Percentiles rank a stretch among this genome's conserved stretches.
These are phyloP conservation scores for Xerocomus minutiporus DNA, from an alignment of 1,284 basidiomycete species.

Conservation along the genomic window DNA sequence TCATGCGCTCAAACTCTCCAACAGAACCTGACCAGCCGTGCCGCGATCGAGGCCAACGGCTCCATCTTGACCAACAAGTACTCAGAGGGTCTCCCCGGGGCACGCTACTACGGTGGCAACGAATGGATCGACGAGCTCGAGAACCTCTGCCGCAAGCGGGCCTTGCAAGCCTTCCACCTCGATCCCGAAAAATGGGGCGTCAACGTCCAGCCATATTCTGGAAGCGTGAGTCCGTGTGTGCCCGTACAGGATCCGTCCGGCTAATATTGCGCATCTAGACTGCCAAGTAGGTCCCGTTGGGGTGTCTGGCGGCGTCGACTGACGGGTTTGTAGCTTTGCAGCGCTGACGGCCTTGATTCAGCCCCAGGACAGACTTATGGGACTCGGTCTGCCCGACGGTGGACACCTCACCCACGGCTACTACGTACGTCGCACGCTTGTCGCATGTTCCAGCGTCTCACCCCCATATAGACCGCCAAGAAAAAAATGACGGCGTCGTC, in stretches of 20 bases:
- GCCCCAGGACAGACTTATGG: slow-evolving; percentile 99
- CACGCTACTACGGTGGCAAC: slow-evolving; percentile 97
- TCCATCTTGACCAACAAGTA: slow-evolving; percentile 99
- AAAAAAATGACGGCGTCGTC: slow-evolving; percentile 99
- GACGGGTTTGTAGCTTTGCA: slow-evolving; percentile 70
- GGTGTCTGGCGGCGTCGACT: slow-evolving; percentile 1
- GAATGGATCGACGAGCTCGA: slow-evolving; percentile 98
- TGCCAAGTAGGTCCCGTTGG: slow-evolving; percentile 61
- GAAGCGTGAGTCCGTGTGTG: slow-evolving; percentile 56
- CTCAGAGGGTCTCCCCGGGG: slow-evolving; percentile 91
- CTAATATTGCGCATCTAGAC: slow-evolving; percentile 46
- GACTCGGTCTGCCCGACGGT: slow-evolving; percentile 96
- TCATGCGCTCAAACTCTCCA: slow-evolving; percentile 6
- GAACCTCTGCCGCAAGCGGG: slow-evolving; percentile 91
- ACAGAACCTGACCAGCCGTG: slow-evolving; percentile 90
- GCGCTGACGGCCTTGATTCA: slow-evolving; percentile 95
- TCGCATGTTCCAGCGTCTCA: not conserved
- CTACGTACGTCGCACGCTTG: slow-evolving; percentile 60
- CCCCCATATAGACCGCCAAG: slow-evolving; percentile 77
- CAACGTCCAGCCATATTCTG: slow-evolving; percentile 99
- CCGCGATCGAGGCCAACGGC: slow-evolving; percentile 97
- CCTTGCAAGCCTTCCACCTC: slow-evolving; percentile 94
- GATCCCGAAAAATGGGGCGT: slow-evolving; percentile 95
- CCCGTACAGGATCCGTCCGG: slow-evolving; percentile 2
- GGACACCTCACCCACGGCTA: slow-evolving; percentile 98